Evolutionary conservation across 2,329 filamentous ascomycete species (phyloP), one percentile per base, ranked within the genome.

Genomic region (Paracorniculantispora psalliotae): DNA sequence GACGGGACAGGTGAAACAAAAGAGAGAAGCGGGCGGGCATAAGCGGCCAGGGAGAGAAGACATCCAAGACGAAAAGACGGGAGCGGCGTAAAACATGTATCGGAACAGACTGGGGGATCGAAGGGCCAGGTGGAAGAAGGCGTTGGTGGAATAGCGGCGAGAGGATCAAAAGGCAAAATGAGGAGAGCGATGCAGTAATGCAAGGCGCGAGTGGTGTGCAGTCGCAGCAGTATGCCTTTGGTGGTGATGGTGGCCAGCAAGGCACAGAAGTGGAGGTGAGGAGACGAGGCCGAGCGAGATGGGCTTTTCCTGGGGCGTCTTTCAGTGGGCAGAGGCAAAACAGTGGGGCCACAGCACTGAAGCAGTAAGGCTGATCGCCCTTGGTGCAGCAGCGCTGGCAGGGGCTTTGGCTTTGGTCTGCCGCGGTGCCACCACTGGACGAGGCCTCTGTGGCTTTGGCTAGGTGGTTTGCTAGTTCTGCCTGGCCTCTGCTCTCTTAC

Each of bases 311-410:
- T 44, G 10, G 41, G n/a, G 21, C 19, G 17, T 7, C 30, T 48
- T 51, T 28, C n/a, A 21, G 48, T 49, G 48, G n/a, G 35, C 50
- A 46, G 39, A 54, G 51, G 26, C 26, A 54, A 46, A 54, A 54
- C 44, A 54, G 51, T 30, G 51, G 51, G 51, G 39, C 51, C 37
- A 17, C 8, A 21, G 44, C 55, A 50, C 21, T 43, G 33, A 57
- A 30, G 33, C 28, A 57, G 55, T 57, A 57, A 57, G 53, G 53
- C 53, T 57, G 53, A 57, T 57, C 53, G 51, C 19, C 51, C 26
- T 54, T 23, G 33, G 13, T 51, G 48, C 48, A 51, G 50, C 37
- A 53, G 35, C n/a, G n/a, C 49, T 26, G 23, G 33, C 49, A 52
- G 33, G 49, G 49, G 47, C 10, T 13, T 19, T 6, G 43, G 26